Evolutionary conservation across 2,329 filamentous ascomycete genomes (phyloP), one percentile per base, ranked within the genome.

Genomic region (Elsinoe necatrix): DNA sequence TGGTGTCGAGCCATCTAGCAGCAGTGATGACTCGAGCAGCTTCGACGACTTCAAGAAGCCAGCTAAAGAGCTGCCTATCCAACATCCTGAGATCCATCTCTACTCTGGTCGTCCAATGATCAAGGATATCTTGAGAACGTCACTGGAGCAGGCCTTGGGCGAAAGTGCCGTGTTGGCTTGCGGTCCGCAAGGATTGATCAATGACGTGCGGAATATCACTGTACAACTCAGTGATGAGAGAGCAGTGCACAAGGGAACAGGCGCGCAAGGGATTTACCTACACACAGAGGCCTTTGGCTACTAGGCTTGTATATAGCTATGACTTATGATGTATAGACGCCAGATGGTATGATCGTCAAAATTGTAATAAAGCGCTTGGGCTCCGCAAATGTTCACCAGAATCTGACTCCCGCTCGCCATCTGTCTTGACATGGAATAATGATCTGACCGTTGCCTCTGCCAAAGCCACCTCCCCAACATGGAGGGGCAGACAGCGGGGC

Each of bases 191-290:
- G 76, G 78, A 0, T 64, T 85, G 47, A 75, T 78, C 2, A 73
- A 76, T n/a, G 74, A 79, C 60, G 77, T 81, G 4, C 74, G 81
- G 57, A 75, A 72, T 12, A 75, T 72, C 56, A 80, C 81, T 0
- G 80, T 80, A 2, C 72, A 65, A 7, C 62, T 85, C 41, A 82
- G 80, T 61, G 82, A 86, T 65, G 83, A 86, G 67, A 72, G 83
- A 27, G 83, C 81, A 2, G 81, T 85, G 42, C 82, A 85, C 62
- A 85, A 85, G 66, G 83, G 83, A 1, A 85, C 80, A 0, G 82
- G 81, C 0, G 83, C 83, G 12, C 81, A 85, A 65, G 83, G 82
- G 0, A 78, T 85, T 25, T 83, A 78, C 65, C 65, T 83, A 29
- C 80, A 83, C 68, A 76, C 76, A 0, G 82, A 84, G 66, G 75